Evolutionary conservation across 2,329 filamentous ascomycete species (phyloP).

Genomic region (Dryadomyces sulphureus): DNA sequence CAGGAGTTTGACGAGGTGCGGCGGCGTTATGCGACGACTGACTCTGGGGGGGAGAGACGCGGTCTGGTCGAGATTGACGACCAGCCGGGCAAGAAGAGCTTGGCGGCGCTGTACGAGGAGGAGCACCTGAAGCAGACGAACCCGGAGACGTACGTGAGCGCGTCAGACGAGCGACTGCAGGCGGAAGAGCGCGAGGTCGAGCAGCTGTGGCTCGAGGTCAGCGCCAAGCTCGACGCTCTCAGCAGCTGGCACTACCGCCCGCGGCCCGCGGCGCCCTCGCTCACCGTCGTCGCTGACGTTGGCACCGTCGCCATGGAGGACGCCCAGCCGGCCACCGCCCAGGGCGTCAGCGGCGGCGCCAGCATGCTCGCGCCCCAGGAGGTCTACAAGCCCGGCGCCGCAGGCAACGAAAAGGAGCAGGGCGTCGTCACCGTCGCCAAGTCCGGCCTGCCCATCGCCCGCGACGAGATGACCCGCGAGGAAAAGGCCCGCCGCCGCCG

Average conservation of each 20-base stretch:
- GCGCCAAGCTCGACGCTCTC: constrained; percentile 69
- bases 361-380: constrained; percentile 87
- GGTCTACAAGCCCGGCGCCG: constrained; percentile 53
- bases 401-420: constrained; percentile 3
- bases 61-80: constrained; percentile 74
- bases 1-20: constrained; percentile 87
- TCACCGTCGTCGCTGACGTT: constrained; percentile 80
- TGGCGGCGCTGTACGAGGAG: constrained; percentile 89
- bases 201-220: constrained; percentile 68
- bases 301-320: constrained; percentile 94
- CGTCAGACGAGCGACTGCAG: constrained; percentile 66
- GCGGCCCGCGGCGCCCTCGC: constrained; percentile 62
- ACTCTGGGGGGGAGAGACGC: constrained; percentile 40
- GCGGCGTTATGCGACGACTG: constrained; percentile 53
- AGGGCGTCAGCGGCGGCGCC: constrained; percentile 51
- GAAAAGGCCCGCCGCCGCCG: constrained; percentile 65
- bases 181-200: constrained; percentile 76
- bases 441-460: constrained; percentile 61
- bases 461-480: constrained; percentile 77
- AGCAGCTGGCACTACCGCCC: constrained; percentile 94
- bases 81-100: constrained; percentile 68
- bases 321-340: constrained; percentile 70
- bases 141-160: constrained; percentile 64
- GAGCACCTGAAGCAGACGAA: constrained; percentile 71
- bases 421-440: constrained; percentile 52